Conservation (phyloP, 2,329 filamentous ascomycete genomes). For the Geoglossum cookeanum region DNA sequence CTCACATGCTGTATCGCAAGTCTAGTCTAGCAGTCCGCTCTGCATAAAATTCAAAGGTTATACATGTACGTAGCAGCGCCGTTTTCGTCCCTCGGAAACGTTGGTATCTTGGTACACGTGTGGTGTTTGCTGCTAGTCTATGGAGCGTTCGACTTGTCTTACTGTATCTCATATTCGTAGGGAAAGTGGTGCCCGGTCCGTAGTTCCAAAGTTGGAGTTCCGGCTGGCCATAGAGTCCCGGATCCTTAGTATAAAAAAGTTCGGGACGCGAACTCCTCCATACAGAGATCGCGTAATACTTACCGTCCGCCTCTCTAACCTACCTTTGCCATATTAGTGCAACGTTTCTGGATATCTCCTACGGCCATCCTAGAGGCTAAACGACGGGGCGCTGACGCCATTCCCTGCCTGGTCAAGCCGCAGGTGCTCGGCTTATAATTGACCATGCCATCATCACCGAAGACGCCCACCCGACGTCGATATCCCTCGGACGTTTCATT, state of each 20-base stretch:
- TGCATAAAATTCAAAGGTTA: too few species aligned
- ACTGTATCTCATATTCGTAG: neutral
- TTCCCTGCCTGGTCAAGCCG: neutral
- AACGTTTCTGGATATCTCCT: neutral
- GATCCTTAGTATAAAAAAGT: neutral
- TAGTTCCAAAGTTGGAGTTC: neutral
- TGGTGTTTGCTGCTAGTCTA: too few species aligned
- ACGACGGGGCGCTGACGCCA: neutral
- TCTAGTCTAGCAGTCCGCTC: neutral
- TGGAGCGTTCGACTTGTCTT: neutral
- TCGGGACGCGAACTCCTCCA: neutral
- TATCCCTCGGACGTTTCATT: neutral
- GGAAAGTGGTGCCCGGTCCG: neutral
- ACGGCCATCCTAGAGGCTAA: neutral
- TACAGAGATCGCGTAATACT: neutral
- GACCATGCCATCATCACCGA: conserved; percentile 2
- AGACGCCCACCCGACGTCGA: conserved; percentile 1
- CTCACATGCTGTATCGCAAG: neutral
- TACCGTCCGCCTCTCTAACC: neutral
- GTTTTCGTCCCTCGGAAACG: too few species aligned
- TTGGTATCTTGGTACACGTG: neutral
- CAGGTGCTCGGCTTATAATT: neutral
- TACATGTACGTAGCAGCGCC: neutral
- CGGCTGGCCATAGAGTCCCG: neutral
- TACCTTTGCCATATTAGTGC: neutral